These are phyloP conservation scores for Wickerhamomyces queroliae DNA, from an alignment of 805 yeast species.

Conservation along the genomic window DNA sequence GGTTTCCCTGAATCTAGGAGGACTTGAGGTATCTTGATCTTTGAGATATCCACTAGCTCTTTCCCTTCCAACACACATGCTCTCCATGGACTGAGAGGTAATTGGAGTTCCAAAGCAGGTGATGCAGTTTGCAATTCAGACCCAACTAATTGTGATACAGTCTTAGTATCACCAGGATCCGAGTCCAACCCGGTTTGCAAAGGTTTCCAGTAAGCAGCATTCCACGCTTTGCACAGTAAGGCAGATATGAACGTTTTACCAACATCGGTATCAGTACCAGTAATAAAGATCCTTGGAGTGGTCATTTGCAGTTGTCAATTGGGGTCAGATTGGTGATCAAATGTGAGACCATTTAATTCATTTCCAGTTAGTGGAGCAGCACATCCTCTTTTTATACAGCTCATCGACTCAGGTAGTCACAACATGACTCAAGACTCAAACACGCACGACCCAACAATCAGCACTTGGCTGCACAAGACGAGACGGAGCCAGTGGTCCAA, in stretches of 20 bases:
- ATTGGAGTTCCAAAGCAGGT: conserved; percentile 16
- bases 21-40: conserved; percentile 15
- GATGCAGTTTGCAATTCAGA: conserved; percentile 6
- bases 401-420: neutral
- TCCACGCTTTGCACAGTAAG: conserved; percentile 21
- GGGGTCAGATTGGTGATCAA: too few relatives aligned
- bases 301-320: too few relatives aligned
- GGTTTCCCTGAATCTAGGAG: conserved; percentile 4
- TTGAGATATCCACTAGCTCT: conserved; percentile 11
- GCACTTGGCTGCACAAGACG: neutral
- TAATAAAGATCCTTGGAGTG: conserved; percentile 16
- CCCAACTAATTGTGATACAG: conserved; percentile 7
- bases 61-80: conserved; percentile 19
- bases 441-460: neutral
- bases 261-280: conserved; percentile 29
- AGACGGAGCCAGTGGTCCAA: neutral
- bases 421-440: neutral
- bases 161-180: conserved; percentile 22
- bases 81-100: conserved; percentile 25
- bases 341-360: too few relatives aligned
- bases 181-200: conserved; percentile 25
- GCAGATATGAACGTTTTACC: conserved; percentile 26
- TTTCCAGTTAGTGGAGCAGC: too few relatives aligned
- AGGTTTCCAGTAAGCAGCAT: conserved; percentile 26
- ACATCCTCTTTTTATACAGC: neutral